Percentiles rank a stretch among this genome's conserved stretches.
phyloP scores from a whole-genome alignment of 306 rosid genomes.

The Sophora flavescens region DNA sequence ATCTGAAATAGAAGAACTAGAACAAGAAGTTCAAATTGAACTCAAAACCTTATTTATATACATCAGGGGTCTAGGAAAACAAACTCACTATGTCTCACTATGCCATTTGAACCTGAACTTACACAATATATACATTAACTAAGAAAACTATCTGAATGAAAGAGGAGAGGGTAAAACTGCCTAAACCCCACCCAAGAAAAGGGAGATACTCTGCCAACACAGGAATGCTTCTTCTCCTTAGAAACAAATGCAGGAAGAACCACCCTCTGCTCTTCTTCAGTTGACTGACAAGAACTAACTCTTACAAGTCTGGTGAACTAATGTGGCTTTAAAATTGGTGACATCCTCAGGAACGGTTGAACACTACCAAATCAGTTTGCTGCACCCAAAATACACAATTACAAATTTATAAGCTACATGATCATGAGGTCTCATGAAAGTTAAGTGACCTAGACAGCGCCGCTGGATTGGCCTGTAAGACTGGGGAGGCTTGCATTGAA shows the following conservation, averaged over 20 bases:
- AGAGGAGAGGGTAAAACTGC: conserved; percentile 35
- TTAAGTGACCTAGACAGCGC: conserved; percentile 80
- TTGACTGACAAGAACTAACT: conserved; percentile 20
- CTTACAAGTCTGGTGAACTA: conserved; percentile 20
- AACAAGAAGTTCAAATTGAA: conserved; percentile 41
- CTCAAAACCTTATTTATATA: conserved; percentile 47
- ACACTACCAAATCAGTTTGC: conserved; percentile 25
- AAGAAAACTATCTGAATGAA: conserved; percentile 41
- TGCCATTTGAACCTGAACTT: conserved; percentile 20
- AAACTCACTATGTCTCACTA: conserved; percentile 31
- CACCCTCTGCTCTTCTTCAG: conserved; percentile 9
- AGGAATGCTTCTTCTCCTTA: conserved; percentile 29
- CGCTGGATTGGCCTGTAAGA: conserved; percentile 88
- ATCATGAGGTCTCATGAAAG: conserved; percentile 66
- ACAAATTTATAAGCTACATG: conserved; percentile 21
- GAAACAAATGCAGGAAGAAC: conserved; percentile 35
- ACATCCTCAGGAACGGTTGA: conserved; percentile 37
- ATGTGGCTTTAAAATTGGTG: neutral
- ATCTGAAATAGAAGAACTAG: conserved; percentile 6
- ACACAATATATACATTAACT: conserved; percentile 46
- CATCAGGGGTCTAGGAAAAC: conserved; percentile 36
- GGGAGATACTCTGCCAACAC: conserved; percentile 33
- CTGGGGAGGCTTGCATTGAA: conserved; percentile 48
- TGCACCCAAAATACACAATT: conserved; percentile 25
- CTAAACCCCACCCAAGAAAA: conserved; percentile 40